Evolutionary conservation across 495 filamentous ascomycete species (phyloP).

Genomic region (Sordaria brevicollis): DNA sequence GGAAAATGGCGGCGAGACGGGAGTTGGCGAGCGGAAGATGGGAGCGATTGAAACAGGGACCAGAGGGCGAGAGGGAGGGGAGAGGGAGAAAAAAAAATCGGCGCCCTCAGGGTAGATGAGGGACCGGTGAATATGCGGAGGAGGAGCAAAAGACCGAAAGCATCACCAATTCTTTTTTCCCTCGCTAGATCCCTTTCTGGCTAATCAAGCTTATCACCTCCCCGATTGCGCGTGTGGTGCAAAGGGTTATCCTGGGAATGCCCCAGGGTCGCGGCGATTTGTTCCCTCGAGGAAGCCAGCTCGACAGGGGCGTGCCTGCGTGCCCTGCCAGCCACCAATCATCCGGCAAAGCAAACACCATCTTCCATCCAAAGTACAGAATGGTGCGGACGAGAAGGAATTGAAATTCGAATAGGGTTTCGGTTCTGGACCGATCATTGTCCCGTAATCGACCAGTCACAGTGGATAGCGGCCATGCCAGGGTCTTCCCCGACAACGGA

Average conservation of each 20-base stretch:
- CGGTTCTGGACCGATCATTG: background rate
- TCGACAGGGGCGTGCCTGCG: background rate
- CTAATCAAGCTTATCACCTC: background rate
- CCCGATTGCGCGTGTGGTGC: background rate
- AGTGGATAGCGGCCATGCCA: background rate
- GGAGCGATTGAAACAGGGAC: background rate
- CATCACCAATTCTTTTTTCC: background rate
- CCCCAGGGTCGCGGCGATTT: background rate
- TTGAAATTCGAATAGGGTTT: background rate
- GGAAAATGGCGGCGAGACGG: slow-evolving; percentile 1
- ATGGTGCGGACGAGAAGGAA: background rate
- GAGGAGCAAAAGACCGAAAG: background rate
- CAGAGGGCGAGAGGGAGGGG: background rate
- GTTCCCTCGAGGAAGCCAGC: background rate
- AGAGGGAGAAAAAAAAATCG: background rate
- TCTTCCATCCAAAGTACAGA: background rate
- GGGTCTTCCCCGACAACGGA: background rate
- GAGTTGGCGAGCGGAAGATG: background rate
- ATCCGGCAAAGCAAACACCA: background rate
- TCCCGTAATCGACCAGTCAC: background rate
- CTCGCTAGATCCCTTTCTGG: background rate
- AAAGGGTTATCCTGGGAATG: background rate
- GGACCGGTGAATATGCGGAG: background rate
- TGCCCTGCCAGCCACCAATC: background rate
- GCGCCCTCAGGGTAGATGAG: background rate